Conservation (phyloP, 352 stramenopile species). For the Globisporangium nodosum region DNA sequence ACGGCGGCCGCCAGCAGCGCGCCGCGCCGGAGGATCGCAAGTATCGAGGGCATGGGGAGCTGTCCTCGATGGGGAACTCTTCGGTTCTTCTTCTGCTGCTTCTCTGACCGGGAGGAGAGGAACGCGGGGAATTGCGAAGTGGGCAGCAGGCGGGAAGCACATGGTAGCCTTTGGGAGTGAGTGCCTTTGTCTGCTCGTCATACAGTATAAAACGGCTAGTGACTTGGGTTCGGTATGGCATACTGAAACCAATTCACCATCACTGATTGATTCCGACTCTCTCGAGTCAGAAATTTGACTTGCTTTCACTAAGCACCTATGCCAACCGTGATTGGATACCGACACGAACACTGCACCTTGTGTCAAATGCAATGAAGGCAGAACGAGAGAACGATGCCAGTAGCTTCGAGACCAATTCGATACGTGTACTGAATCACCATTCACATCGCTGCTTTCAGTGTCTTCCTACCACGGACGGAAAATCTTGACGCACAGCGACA, state of each 20-base stretch:
- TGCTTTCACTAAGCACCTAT: background rate
- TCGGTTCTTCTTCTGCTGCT: background rate
- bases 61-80: slow-evolving; percentile 4
- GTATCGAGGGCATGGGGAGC: slow-evolving; percentile 6
- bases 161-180: no score
- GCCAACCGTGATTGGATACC: background rate
- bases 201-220: background rate
- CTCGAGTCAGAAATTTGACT: background rate
- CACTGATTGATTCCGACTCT: background rate
- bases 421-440: no score
- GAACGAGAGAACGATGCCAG: no score
- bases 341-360: no score
- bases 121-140: slow-evolving; percentile 3
- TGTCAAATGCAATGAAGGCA: no score
- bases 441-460: background rate
- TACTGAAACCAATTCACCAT: no score
- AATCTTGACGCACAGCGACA: background rate
- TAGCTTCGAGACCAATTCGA: no score
- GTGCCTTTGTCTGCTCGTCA: no score
- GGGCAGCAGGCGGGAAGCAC: background rate
- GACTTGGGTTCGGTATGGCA: background rate
- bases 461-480: background rate
- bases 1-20: no score
- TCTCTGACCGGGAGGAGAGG: no score
- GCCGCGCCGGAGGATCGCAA: slow-evolving; percentile 15